Conservation (phyloP, 2,329 filamentous ascomycete genomes). For the Chalara sp. region DNA sequence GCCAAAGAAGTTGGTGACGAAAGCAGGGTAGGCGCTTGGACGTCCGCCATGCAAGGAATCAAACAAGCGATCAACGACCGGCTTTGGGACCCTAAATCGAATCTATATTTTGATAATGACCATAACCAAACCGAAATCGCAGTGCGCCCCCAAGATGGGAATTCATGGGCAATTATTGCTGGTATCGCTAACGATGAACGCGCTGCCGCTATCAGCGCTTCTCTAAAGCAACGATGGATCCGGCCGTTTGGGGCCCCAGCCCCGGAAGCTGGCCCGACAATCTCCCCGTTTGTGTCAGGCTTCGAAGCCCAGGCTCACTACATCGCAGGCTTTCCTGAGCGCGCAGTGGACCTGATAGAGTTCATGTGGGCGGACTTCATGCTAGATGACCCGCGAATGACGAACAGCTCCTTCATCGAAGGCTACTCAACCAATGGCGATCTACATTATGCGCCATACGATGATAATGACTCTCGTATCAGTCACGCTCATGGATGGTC, state of each 20-base stretch:
- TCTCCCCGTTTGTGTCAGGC: constrained; percentile 39
- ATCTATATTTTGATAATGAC: not conserved
- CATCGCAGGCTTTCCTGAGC: constrained; percentile 35
- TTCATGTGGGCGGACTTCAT: constrained; percentile 51
- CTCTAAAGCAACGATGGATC: not conserved
- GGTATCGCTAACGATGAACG: not conserved
- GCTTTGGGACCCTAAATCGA: not conserved
- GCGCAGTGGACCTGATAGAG: constrained; percentile 47
- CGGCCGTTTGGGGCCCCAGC: constrained; percentile 28
- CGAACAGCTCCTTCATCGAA: constrained; percentile 30
- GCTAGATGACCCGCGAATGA: constrained; percentile 34
- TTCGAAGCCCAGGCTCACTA: constrained; percentile 33
- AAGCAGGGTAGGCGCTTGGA: not conserved
- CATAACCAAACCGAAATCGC: not conserved
- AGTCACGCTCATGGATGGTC: constrained; percentile 31
- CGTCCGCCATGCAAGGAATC: not conserved
- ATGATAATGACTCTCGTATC: constrained; percentile 24
- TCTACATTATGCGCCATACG: constrained; percentile 29
- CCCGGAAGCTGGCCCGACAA: constrained; percentile 38
- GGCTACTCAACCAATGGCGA: constrained; percentile 29
- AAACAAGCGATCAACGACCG: not conserved
- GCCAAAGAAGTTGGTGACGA: not conserved
- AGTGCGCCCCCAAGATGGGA: not conserved
- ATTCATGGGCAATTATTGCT: not conserved
- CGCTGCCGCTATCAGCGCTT: not conserved